Evolutionary conservation across 2,329 filamentous ascomycete species (phyloP), one percentile per base, ranked within the genome.

Genomic region (Aureobasidium sp.): DNA sequence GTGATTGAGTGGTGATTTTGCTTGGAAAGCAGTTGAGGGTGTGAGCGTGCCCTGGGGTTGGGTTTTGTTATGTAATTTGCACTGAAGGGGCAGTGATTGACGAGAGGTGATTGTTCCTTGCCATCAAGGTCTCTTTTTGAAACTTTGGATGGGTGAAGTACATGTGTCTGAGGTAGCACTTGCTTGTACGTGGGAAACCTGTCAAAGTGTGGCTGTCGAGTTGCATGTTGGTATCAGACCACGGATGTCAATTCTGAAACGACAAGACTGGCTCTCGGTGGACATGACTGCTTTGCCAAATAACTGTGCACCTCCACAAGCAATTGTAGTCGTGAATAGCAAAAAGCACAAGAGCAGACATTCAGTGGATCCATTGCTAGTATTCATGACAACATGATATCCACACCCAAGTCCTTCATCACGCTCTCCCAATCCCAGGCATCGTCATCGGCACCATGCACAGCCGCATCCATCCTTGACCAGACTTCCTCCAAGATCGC

Each of bases 381-480:
- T 25, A 25, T 51, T 77, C 71, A 86, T 65, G 83, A 85, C 64
- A 84, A 80, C 66, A 86, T 73, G 66, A 86, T 85, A 67, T 86
- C 83, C 78, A 82, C 84, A 22, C 81, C 79, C 73, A 83, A 81
- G 55, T 78, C 76, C 52, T 78, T 74, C 64, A 86, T 84, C 63
- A 85, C 82, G 64, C 75, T 80, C 71, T 86, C 84, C 83, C 83
- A 86, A 70, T 86, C 83, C 84, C 84, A 86, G 15, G 45, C 57
- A 61, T 79, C 81, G 62, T 84, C 81, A 62, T 84, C 79, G 63
- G 79, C 77, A 56, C 80, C 80, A n/a, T 62, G 25, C 0, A 77
- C 77, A 20, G 73, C 45, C 31, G 45, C 75, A 65, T 86, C 83
- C 83, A 86, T 86, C 60, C 83, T 74, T 62, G 79, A 75, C 84